Evolutionary conservation across 1,284 basidiomycete genomes (phyloP), one percentile per base, ranked within the genome.

Genomic region (Volvariella volvacea): DNA sequence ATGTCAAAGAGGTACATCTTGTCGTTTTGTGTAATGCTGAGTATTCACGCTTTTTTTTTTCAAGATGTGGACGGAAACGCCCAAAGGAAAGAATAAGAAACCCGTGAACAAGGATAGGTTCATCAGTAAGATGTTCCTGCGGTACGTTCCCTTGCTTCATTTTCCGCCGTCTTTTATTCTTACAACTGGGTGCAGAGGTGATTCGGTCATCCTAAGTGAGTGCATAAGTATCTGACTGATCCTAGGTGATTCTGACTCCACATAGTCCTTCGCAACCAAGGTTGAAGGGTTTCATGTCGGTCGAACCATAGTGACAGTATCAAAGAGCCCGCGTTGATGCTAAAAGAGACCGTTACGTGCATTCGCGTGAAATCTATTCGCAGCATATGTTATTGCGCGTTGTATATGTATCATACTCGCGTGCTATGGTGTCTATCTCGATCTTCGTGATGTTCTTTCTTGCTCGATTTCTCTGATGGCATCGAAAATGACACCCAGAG

Each of bases 61-160:
- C 12, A 28, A 95, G 89, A 97, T 97, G 95, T 99, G 96, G 96
- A 97, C 94, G 21, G 96, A 99, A 65, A 69, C 88, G 44, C 96
- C 96, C 17, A 99, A 98, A 67, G 92, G 92, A 42, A 99, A 98
- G 72, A 92, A 91, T 63, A 96, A 96, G 71, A 98, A 98, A 66
- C 90, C 96, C 2, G 85, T 99, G 49, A 98, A 99, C 75, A 97
- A 96, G 70, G 93, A 99, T 69, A 80, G 96, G 36, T 99, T 99
- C 72, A 96, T 99, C 63, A 96, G 92, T 70, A 99, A 95, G 70
- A 96, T 97, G 85, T 92, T 92, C 64, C 63, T 92, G 48, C 76
- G 88, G 88, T 89, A 56, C 45, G 80, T 34, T 19, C 15, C 14
- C 31, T 38, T 25, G 6, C 38, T 22, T 33, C 20, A 21, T 37